Evolutionary conservation across 352 stramenopile genomes (phyloP).

Genomic region (Paralagenidium karlingii): DNA sequence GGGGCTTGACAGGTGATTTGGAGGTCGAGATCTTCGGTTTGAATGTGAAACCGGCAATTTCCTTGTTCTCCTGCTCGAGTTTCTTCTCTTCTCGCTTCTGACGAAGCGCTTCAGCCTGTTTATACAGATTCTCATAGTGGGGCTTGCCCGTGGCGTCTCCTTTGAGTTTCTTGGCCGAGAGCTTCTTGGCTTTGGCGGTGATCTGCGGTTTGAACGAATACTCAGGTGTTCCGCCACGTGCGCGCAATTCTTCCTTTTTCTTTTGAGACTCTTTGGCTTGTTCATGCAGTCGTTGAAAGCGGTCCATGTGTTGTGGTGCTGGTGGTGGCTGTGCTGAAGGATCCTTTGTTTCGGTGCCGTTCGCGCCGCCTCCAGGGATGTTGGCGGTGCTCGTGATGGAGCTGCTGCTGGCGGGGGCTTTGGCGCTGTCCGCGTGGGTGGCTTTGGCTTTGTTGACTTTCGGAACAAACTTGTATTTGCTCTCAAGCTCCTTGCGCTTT

Average conservation of each 20-base stretch:
- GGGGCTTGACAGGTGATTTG: constrained; percentile 34
- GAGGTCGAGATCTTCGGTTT: constrained; percentile 58
- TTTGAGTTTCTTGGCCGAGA: constrained; percentile 21
- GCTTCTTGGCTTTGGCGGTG: constrained; percentile 40
- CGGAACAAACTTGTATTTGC: constrained; percentile 39
- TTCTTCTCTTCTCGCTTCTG: constrained; percentile 59
- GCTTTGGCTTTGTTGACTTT: constrained; percentile 46
- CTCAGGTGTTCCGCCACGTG: constrained; percentile 29
- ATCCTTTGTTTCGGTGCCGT: no score
- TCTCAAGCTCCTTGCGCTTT: constrained; percentile 29
- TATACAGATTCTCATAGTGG: constrained; percentile 76
- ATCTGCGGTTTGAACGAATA: constrained; percentile 62
- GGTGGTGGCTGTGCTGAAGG: no score
- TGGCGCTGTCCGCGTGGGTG: no score
- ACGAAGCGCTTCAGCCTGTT: constrained; percentile 46
- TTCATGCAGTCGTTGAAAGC: constrained; percentile 35
- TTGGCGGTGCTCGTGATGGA: no score
- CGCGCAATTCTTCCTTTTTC: constrained; percentile 40
- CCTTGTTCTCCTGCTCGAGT: constrained; percentile 31
- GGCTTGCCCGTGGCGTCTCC: no score
- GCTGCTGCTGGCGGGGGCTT: no score
- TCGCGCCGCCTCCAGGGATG: no score
- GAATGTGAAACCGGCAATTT: constrained; percentile 56
- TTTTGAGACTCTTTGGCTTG: constrained; percentile 33
- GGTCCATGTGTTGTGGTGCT: constrained; percentile 18